Evolutionary conservation across 1,284 basidiomycete species (phyloP).

Genomic region (Heterobasidion irregulare): DNA sequence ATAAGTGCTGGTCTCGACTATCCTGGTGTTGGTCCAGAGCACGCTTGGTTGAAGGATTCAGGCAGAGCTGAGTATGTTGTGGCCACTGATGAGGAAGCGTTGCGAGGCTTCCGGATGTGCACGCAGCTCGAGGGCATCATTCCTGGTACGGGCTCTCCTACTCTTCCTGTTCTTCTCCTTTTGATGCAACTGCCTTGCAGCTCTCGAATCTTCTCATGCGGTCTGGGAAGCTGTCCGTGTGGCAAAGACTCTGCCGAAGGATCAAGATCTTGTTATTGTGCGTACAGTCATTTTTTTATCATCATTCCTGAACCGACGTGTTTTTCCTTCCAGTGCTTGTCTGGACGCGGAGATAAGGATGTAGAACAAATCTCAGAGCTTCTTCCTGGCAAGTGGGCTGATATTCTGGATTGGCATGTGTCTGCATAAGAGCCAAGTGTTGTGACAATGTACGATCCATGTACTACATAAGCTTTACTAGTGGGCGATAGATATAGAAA

Average conservation of each 20-base stretch:
- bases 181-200: conserved; percentile 26
- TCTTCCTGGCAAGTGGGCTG: conserved; percentile 81
- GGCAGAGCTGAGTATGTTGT: conserved; percentile 90
- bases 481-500: too few relatives aligned
- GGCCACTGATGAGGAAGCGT: conserved; percentile 90
- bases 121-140: conserved; percentile 97
- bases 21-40: conserved; percentile 94
- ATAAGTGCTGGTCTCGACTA: conserved; percentile 94
- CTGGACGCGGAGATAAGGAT: conserved; percentile 91
- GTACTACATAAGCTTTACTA: too few relatives aligned
- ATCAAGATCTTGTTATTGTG: conserved; percentile 86
- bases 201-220: conserved; percentile 93
- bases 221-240: conserved; percentile 87
- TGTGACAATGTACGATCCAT: background rate
- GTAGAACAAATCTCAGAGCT: conserved; percentile 86
- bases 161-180: background rate
- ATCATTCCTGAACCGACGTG: background rate
- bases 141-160: conserved; percentile 51
- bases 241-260: conserved; percentile 81
- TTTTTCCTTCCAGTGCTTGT: conserved; percentile 54
- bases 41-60: conserved; percentile 93
- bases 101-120: conserved; percentile 86
- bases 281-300: conserved; percentile 22
- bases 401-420: conserved; percentile 84
- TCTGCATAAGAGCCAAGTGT: conserved; percentile 11